Evolutionary conservation across 179 eudicot species (phyloP), one percentile per base, ranked within the genome.

Genomic region (Nepenthes alata): DNA sequence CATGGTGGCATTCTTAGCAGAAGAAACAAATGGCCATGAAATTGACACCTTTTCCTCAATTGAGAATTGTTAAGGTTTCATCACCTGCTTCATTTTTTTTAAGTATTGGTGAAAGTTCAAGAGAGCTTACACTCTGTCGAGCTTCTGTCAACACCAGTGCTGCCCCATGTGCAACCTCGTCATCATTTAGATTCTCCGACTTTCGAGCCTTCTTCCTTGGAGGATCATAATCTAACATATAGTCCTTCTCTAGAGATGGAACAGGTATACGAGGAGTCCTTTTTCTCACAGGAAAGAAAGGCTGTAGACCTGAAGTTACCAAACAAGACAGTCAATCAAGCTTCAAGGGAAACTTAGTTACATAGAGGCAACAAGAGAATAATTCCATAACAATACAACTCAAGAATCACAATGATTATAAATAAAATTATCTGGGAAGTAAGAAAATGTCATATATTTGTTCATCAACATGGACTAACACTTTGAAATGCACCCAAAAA

Each of bases 241-340:
- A 77, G 7, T 76, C 70, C 70, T 48, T 56, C 38, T 71, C 73
- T 41, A 61, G 52, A 14, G 16, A 48, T 39, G 78, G 67, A 66
- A 93, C 82, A 54, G 88, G 90, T 50, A 80, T 76, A 57, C 98
- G 89, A 41, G 98, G 98, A 16, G 98, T 89, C 78, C 98, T 83
- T 80, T 89, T 93, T 63, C 79, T 89, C 62, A 89, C 96, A 71
- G 86, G 82, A 65, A 78, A 67, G 58, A 74, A 72, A 69, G 83
- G 85, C 54, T 77, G 81, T 66, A 66, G 78, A 59, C 81, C 96
- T 91, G 68, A 61, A 72, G 54, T 48, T 73, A 57, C 47, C 39
- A 63, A 14, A 45, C 25, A 1, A 25, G 25, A 25, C 25, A 25
- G 25, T 25, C 45, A 41, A 41, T 41, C 5, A 41, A 41, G 45